Evolutionary conservation across 495 filamentous ascomycete species (phyloP).

Genomic region (Terfezia boudieri): DNA sequence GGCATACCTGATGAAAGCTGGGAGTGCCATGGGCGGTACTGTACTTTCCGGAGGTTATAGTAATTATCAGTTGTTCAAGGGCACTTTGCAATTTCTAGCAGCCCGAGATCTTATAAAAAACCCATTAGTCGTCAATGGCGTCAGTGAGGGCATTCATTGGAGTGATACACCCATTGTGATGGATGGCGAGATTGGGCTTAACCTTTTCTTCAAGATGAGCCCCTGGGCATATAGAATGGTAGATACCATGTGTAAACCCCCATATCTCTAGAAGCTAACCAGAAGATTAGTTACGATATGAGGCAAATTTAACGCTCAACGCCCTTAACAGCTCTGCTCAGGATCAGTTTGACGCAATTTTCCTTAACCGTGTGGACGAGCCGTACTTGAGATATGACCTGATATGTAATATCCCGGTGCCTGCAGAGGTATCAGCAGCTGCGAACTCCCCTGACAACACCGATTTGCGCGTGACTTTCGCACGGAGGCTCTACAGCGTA

Average conservation of each 20-base stretch:
- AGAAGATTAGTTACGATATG: constrained; percentile 31
- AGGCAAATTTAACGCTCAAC: constrained; percentile 45
- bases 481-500: constrained; percentile 34
- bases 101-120: constrained; percentile 41
- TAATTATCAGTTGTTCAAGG: constrained; percentile 89
- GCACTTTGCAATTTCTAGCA: constrained; percentile 60
- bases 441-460: not conserved
- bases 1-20: constrained; percentile 59
- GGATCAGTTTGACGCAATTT: constrained; percentile 63
- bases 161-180: constrained; percentile 29
- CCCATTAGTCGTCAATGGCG: constrained; percentile 32
- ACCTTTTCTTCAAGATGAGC: constrained; percentile 81
- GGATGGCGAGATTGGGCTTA: constrained; percentile 50
- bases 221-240: constrained; percentile 54
- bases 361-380: constrained; percentile 50
- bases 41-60: constrained; percentile 59
- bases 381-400: constrained; percentile 52
- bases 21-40: constrained; percentile 42
- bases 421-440: not conserved
- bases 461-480: constrained; percentile 20
- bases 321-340: constrained; percentile 48
- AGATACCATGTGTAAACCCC: not conserved
- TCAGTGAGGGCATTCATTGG: constrained; percentile 19
- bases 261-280: constrained; percentile 6
- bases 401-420: constrained; percentile 22